Evolutionary conservation across 1,284 basidiomycete species (phyloP).

Genomic region (Malassezia brasiliensis): DNA sequence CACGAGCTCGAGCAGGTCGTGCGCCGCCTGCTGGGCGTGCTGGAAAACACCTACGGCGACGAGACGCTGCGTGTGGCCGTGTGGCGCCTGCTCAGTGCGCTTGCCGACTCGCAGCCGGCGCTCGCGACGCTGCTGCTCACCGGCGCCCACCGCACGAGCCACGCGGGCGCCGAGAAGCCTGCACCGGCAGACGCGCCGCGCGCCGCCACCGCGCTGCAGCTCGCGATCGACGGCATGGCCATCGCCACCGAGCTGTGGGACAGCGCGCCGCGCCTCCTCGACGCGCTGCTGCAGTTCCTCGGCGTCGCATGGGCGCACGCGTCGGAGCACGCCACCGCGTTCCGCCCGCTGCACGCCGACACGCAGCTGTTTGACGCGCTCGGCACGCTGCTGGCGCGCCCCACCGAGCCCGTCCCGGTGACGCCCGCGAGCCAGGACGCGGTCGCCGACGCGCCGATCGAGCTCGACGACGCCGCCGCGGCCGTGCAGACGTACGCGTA

Average conservation of each 20-base stretch:
- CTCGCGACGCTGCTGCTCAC: slow-evolving; percentile 70
- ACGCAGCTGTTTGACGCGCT: slow-evolving; percentile 60
- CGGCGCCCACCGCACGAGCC: slow-evolving; percentile 55
- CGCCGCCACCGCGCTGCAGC: slow-evolving; percentile 40
- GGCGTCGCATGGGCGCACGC: slow-evolving; percentile 73
- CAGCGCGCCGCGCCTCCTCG: slow-evolving; percentile 64
- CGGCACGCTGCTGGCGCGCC: slow-evolving; percentile 57
- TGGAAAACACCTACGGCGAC: slow-evolving; percentile 55
- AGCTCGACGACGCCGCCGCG: slow-evolving; percentile 44
- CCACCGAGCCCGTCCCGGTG: slow-evolving; percentile 53
- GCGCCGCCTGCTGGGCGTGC: slow-evolving; percentile 26
- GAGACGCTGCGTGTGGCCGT: slow-evolving; percentile 61
- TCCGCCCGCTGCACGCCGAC: slow-evolving; percentile 57
- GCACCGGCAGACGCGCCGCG: slow-evolving; percentile 5
- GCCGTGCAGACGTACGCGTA: slow-evolving; percentile 52
- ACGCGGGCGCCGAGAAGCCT: neutral
- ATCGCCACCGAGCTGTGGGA: slow-evolving; percentile 67
- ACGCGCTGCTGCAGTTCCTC: slow-evolving; percentile 67
- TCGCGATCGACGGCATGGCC: slow-evolving; percentile 59
- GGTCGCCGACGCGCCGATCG: slow-evolving; percentile 4
- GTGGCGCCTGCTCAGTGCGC: slow-evolving; percentile 72
- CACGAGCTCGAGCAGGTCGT: slow-evolving; percentile 36
- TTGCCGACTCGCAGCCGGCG: slow-evolving; percentile 76
- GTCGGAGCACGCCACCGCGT: slow-evolving; percentile 60
- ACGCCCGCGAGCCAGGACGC: slow-evolving; percentile 8